phyloP scores from a whole-genome alignment of 257 asterid species.

The Solanum arcanum region DNA sequence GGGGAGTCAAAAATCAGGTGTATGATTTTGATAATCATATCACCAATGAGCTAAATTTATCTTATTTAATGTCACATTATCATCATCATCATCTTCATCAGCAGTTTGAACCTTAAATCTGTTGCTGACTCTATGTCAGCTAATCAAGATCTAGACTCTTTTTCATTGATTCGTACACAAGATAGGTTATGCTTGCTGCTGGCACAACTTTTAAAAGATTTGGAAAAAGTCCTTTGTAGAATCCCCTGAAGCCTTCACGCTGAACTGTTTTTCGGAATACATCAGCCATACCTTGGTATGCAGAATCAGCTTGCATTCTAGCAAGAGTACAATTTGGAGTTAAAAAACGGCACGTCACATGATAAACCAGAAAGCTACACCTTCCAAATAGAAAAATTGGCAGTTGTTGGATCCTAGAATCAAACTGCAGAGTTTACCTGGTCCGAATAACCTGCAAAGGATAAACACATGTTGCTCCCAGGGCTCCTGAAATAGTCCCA shows the following conservation, averaged over 20 bases:
- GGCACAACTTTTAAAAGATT: slow-evolving; percentile 94
- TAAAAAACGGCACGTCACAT: background rate
- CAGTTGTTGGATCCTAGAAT: background rate
- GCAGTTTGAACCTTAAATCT: background rate
- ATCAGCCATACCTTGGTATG: slow-evolving; percentile 60
- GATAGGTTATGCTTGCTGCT: slow-evolving; percentile 91
- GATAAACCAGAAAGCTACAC: background rate
- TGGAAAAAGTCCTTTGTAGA: slow-evolving; percentile 90
- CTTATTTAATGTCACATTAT: slow-evolving; percentile 10
- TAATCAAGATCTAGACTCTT: slow-evolving; percentile 73
- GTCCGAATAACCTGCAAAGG: slow-evolving; percentile 98
- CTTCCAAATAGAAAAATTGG: background rate
- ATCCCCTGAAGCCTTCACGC: slow-evolving; percentile 72
- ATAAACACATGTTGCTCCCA: slow-evolving; percentile 94
- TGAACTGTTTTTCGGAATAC: slow-evolving; percentile 57
- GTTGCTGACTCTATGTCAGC: slow-evolving; percentile 9
- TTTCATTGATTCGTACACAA: slow-evolving; percentile 85
- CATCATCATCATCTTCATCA: slow-evolving; percentile 9
- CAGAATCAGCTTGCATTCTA: slow-evolving; percentile 90
- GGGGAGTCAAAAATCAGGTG: slow-evolving; percentile 32
- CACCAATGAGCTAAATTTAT: slow-evolving; percentile 19
- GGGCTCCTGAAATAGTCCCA: slow-evolving; percentile 94
- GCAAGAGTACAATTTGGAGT: background rate
- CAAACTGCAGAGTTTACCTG: slow-evolving; percentile 39
- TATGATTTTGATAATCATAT: slow-evolving; percentile 27